These are phyloP conservation scores for Petasospora fabianii DNA, from an alignment of 1,139 yeast genomes.

Conservation along the genomic window DNA sequence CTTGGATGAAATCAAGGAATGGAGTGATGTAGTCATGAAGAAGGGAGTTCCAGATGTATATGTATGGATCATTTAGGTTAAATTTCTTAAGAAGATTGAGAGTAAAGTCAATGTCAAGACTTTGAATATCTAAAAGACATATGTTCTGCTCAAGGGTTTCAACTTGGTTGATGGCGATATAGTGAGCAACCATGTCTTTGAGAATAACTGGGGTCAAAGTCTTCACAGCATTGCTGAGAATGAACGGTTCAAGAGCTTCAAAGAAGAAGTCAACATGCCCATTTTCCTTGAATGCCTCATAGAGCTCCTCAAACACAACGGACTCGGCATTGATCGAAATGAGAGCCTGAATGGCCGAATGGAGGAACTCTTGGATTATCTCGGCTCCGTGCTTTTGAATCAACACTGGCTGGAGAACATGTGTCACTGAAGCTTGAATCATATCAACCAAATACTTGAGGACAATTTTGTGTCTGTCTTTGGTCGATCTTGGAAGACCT, in stretches of 20 bases:
- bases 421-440: slow-evolving; percentile 25
- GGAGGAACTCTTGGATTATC: slow-evolving; percentile 28
- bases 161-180: slow-evolving; percentile 40
- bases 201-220: slow-evolving; percentile 59
- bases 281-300: slow-evolving; percentile 40
- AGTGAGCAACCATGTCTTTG: slow-evolving; percentile 53
- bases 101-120: slow-evolving; percentile 70
- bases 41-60: slow-evolving; percentile 65
- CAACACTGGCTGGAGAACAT: slow-evolving; percentile 17
- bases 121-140: slow-evolving; percentile 58
- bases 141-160: slow-evolving; percentile 60
- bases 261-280: slow-evolving; percentile 41
- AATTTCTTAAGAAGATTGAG: slow-evolving; percentile 53
- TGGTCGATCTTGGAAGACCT: slow-evolving; percentile 50
- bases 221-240: slow-evolving; percentile 43
- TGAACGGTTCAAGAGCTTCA: slow-evolving; percentile 46
- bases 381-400: slow-evolving; percentile 8
- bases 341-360: slow-evolving; percentile 39
- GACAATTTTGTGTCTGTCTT: slow-evolving; percentile 45
- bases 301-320: slow-evolving; percentile 49
- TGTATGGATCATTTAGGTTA: slow-evolving; percentile 55
- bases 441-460: slow-evolving; percentile 53
- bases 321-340: slow-evolving; percentile 35
- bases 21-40: slow-evolving; percentile 68
- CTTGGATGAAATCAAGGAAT: slow-evolving; percentile 48